Conservation (phyloP, 1,139 yeast genomes). For the Suhomyces anneliseae region DNA sequence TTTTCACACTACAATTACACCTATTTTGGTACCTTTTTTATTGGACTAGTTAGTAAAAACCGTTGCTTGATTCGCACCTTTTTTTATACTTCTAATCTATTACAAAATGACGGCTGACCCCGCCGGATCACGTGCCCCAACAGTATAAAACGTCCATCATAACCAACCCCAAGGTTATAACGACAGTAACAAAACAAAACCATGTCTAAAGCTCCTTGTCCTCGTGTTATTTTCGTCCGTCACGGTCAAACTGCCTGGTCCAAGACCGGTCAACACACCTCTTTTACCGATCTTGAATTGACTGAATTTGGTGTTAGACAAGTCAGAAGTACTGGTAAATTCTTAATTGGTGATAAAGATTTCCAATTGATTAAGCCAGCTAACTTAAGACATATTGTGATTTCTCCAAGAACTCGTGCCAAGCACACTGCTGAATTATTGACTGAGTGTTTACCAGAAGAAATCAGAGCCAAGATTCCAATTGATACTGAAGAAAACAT, state of each 20-base stretch:
- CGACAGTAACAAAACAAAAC: not conserved
- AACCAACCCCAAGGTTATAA: no score
- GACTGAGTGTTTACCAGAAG: conserved; percentile 50
- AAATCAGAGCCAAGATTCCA: conserved; percentile 42
- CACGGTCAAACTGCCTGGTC: conserved; percentile 97
- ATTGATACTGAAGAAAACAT: conserved; percentile 63
- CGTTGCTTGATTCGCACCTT: no score
- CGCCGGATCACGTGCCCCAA: not conserved
- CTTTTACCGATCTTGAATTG: conserved; percentile 75
- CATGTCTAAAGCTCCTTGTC: conserved; percentile 36
- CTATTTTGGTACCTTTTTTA: no score
- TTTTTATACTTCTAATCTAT: no score
- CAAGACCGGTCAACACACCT: conserved; percentile 86
- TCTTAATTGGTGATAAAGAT: conserved; percentile 57
- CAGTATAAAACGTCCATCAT: no score
- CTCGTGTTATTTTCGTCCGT: conserved; percentile 78
- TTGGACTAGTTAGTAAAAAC: no score
- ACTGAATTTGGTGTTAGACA: conserved; percentile 77
- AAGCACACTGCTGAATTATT: conserved; percentile 65
- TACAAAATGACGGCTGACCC: no score
- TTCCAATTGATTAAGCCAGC: conserved; percentile 63
- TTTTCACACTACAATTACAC: no score
- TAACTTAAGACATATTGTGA: conserved; percentile 60
- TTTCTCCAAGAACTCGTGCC: conserved; percentile 84
- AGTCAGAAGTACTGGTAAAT: conserved; percentile 71